Evolutionary conservation across 805 yeast species (phyloP).

Genomic region (Suhomyces kilbournensis): DNA sequence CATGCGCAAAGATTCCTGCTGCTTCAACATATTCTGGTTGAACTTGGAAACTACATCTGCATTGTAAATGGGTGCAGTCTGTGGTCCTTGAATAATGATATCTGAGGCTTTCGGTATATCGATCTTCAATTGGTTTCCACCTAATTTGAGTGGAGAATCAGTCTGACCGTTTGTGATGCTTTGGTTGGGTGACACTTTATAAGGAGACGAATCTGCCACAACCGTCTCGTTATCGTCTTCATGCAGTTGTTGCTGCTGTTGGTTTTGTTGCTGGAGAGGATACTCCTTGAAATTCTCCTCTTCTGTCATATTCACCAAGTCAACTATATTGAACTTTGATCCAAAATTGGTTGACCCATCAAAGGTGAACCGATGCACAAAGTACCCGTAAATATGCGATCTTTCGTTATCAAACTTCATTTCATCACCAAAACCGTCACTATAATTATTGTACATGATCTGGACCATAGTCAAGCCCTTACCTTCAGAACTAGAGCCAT

Average conservation of each 20-base stretch:
- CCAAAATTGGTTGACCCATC: constrained; percentile 8
- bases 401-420: constrained; percentile 2
- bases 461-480: constrained; percentile 29
- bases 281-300: constrained; percentile 2
- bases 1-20: constrained; percentile 3
- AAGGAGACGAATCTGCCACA: constrained; percentile 40
- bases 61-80: constrained; percentile 36
- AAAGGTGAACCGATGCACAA: constrained; percentile 22
- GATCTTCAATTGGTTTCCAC: constrained; percentile 12
- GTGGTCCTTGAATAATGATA: constrained; percentile 21
- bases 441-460: constrained; percentile 23
- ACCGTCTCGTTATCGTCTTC: constrained; percentile 40
- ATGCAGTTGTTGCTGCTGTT: not conserved
- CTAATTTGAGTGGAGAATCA: constrained; percentile 14
- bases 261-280: not conserved
- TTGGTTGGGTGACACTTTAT: constrained; percentile 20
- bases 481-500: constrained; percentile 24
- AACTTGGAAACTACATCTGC: constrained; percentile 23
- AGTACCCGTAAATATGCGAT: constrained; percentile 18
- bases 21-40: constrained; percentile 13
- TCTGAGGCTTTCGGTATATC: constrained; percentile 15
- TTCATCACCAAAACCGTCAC: constrained; percentile 3
- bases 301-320: constrained; percentile 7
- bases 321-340: constrained; percentile 9
- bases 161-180: not conserved